phyloP scores from a whole-genome alignment of 2,329 filamentous ascomycete genomes.

The Trichoderma guizhouense region DNA sequence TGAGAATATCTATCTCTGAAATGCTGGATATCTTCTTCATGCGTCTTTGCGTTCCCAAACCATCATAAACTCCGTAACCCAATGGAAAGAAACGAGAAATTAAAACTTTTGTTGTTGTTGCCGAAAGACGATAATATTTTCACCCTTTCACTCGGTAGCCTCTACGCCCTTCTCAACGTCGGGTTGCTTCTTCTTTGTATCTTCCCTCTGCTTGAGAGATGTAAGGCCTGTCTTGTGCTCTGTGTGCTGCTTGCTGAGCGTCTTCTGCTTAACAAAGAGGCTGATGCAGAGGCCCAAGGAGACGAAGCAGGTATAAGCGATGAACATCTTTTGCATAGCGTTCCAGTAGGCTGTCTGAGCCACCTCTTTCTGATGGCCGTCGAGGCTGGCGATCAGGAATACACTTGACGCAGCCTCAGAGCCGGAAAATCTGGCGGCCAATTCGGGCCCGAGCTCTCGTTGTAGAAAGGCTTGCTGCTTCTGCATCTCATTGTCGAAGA shows the following conservation, averaged over 20 bases:
- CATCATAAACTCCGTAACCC: not conserved
- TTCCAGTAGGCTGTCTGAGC: constrained; percentile 48
- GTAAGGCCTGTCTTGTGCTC: constrained; percentile 58
- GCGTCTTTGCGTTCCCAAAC: not conserved
- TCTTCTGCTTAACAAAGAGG: constrained; percentile 46
- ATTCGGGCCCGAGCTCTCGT: constrained; percentile 46
- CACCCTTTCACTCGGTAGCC: not conserved
- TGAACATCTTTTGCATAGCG: constrained; percentile 54
- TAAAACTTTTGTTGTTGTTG: not conserved
- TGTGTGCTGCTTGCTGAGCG: constrained; percentile 52
- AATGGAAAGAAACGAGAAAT: not conserved
- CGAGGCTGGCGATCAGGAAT: constrained; percentile 51
- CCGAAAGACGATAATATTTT: not conserved
- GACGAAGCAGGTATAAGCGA: constrained; percentile 51
- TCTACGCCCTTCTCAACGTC: constrained; percentile 19
- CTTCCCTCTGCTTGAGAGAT: constrained; percentile 32
- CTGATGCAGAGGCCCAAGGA: constrained; percentile 46
- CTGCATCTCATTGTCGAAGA: constrained; percentile 74
- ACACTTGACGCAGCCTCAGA: constrained; percentile 59
- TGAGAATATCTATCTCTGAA: not conserved
- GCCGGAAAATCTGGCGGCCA: constrained; percentile 54
- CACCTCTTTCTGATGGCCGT: constrained; percentile 40
- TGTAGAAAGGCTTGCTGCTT: constrained; percentile 48
- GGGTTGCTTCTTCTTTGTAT: constrained; percentile 24
- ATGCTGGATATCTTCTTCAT: constrained; percentile 1